These are phyloP conservation scores for Rhizopus delemar DNA, from an alignment of 371 early-diverging fungal genomes.

Conservation along the genomic window DNA sequence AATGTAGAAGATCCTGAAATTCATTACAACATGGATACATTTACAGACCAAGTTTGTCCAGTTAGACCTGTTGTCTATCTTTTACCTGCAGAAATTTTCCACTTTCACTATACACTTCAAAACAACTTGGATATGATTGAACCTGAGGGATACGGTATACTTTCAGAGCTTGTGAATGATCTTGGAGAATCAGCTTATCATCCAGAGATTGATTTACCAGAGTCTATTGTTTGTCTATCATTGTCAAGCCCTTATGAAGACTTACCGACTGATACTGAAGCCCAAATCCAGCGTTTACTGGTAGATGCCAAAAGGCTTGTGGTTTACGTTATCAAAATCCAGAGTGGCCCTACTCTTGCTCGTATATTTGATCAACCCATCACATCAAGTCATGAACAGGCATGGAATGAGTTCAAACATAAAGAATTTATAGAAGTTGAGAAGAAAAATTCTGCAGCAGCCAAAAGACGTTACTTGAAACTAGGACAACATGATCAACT, in stretches of 20 bases:
- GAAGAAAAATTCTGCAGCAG: constrained; percentile 14
- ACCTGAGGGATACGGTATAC: constrained; percentile 70
- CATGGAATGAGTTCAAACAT: constrained; percentile 59
- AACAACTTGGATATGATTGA: constrained; percentile 70
- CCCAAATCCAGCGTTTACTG: constrained; percentile 72
- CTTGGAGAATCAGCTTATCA: constrained; percentile 75
- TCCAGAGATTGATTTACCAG: constrained; percentile 54
- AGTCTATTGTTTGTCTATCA: constrained; percentile 68
- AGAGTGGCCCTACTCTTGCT: constrained; percentile 77
- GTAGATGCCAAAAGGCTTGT: constrained; percentile 92
- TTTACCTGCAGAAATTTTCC: constrained; percentile 85
- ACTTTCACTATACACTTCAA: constrained; percentile 78
- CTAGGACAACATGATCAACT: constrained; percentile 30
- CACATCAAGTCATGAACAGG: constrained; percentile 70
- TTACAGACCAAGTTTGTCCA: constrained; percentile 79
- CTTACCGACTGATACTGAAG: constrained; percentile 63
- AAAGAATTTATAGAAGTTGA: constrained; percentile 38
- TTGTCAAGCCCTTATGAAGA: constrained; percentile 70
- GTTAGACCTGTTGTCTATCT: constrained; percentile 89
- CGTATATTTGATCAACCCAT: constrained; percentile 83
- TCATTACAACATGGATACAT: constrained; percentile 89
- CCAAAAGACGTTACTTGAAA: constrained; percentile 37
- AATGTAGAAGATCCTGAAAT: constrained; percentile 84
- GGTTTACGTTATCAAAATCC: constrained; percentile 79
- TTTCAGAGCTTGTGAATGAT: constrained; percentile 77